phyloP scores from a whole-genome alignment of 345 rosid genomes.

The Salix udensis region DNA sequence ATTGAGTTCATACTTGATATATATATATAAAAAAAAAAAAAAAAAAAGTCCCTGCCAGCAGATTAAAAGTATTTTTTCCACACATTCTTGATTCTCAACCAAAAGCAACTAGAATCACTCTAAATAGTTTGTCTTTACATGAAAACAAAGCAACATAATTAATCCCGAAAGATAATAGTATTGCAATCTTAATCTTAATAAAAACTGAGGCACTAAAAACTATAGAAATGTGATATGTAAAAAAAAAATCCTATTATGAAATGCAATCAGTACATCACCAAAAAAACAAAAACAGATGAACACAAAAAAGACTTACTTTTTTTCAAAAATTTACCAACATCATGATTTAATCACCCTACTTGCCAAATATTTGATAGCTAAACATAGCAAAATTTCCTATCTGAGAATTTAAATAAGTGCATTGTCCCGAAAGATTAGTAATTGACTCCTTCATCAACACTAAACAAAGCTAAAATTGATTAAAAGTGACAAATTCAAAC shows the following conservation, averaged over 20 bases:
- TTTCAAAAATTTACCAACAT: neutral
- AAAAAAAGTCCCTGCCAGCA: neutral
- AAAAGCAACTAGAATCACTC: neutral
- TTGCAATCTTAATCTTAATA: neutral
- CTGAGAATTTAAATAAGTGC: neutral
- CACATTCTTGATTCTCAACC: neutral
- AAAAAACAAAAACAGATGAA: neutral
- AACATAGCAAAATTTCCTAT: neutral
- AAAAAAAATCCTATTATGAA: neutral
- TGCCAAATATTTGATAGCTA: neutral
- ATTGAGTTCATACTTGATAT: neutral
- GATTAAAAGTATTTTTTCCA: neutral
- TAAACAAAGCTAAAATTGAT: neutral
- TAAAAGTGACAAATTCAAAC: no score
- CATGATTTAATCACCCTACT: neutral
- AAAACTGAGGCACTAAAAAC: neutral
- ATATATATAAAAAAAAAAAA: neutral
- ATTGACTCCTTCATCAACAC: neutral
- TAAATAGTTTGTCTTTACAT: neutral
- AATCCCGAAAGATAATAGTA: neutral
- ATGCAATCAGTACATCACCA: neutral
- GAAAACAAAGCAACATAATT: neutral
- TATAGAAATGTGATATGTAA: neutral
- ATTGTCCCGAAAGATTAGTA: neutral
- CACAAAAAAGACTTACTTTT: neutral